phyloP scores from a whole-genome alignment of 495 filamentous ascomycete species.

The Podospora didyma region DNA sequence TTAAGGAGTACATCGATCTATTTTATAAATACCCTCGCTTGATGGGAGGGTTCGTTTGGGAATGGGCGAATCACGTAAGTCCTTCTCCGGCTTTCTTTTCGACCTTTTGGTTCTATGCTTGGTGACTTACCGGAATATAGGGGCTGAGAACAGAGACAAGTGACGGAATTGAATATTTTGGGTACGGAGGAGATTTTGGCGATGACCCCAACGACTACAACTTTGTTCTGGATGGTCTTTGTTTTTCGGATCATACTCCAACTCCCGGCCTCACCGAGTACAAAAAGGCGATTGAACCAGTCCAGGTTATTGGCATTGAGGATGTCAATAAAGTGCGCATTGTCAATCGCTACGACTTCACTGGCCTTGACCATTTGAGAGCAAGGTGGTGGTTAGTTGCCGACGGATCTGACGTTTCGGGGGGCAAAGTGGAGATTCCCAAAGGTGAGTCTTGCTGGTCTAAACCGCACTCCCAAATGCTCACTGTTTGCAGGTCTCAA shows the following conservation, averaged over 20 bases:
- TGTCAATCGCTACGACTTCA: slow-evolving; percentile 52
- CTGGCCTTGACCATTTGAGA: slow-evolving; percentile 45
- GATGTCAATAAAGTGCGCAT: slow-evolving; percentile 35
- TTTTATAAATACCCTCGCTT: slow-evolving; percentile 60
- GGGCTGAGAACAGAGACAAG: slow-evolving; percentile 53
- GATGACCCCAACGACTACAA: slow-evolving; percentile 66
- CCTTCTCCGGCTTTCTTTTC: background rate
- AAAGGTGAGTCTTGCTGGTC: slow-evolving; percentile 14
- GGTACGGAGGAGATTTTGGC: slow-evolving; percentile 69
- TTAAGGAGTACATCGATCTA: slow-evolving; percentile 65
- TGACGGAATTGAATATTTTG: slow-evolving; percentile 57
- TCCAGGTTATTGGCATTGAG: slow-evolving; percentile 38
- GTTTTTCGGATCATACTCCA: slow-evolving; percentile 55
- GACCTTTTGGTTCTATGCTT: background rate
- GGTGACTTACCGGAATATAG: slow-evolving; percentile 17
- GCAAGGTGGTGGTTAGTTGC: slow-evolving; percentile 43
- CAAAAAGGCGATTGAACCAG: slow-evolving; percentile 61
- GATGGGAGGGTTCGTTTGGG: slow-evolving; percentile 73
- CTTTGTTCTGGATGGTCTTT: slow-evolving; percentile 67
- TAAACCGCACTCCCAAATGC: background rate
- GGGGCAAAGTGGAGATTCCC: slow-evolving; percentile 32
- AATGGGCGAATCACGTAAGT: slow-evolving; percentile 66
- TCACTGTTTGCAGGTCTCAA: slow-evolving; percentile 28
- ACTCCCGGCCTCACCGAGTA: slow-evolving; percentile 60
- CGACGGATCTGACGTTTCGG: slow-evolving; percentile 26